Conservation (phyloP, 352 stramenopile genomes). For the Phytophthora tubulina region DNA sequence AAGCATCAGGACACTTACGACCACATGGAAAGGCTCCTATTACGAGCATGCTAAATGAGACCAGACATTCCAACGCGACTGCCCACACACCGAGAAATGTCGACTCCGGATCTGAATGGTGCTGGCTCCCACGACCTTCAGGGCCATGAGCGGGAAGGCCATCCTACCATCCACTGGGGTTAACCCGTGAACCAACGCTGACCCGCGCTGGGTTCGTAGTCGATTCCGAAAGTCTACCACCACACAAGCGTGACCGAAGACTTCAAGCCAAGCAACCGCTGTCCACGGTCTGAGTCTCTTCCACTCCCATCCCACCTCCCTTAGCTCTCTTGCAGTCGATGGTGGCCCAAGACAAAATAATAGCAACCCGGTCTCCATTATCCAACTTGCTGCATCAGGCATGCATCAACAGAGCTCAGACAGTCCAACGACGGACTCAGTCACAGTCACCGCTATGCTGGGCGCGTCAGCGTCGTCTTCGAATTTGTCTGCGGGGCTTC, state of each 20-base stretch:
- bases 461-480: conserved; percentile 29
- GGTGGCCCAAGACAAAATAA: neutral
- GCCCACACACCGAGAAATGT: conserved; percentile 3
- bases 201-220: conserved; percentile 7
- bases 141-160: neutral
- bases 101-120: conserved; percentile 14
- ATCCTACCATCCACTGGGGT: conserved; percentile 5
- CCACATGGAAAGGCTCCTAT: neutral
- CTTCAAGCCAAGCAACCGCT: neutral
- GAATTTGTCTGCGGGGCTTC: neutral
- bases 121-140: conserved; percentile 7
- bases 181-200: conserved; percentile 8
- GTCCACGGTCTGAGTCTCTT: conserved; percentile 16
- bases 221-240: conserved; percentile 9
- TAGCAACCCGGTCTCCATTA: conserved; percentile 22
- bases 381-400: conserved; percentile 29
- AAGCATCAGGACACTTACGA: neutral
- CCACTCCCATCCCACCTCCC: conserved; percentile 29
- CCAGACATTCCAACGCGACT: neutral
- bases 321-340: conserved; percentile 29
- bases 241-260: too few relatives aligned
- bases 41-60: neutral
- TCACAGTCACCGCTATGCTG: neutral
- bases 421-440: conserved; percentile 5
- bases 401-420: conserved; percentile 25